These are phyloP conservation scores for Xylaria sp. DNA, from an alignment of 2,329 filamentous ascomycete species.

Conservation along the genomic window DNA sequence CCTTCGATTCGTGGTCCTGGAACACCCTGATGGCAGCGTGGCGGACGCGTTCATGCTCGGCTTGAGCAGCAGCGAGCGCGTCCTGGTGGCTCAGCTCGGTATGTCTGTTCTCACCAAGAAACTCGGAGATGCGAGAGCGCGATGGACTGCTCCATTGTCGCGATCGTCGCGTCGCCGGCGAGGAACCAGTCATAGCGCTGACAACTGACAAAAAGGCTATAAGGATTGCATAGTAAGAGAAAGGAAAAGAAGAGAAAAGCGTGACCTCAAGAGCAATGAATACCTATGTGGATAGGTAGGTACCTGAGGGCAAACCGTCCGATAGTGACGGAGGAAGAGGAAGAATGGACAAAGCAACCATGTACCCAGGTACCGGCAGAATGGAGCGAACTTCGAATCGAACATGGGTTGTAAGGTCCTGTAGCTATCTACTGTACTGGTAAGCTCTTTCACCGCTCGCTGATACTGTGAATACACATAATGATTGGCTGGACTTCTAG, in stretches of 20 bases:
- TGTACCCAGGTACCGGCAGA: constrained; percentile 17
- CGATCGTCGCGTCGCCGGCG: constrained; percentile 52
- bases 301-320: neutral
- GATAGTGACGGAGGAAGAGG: neutral
- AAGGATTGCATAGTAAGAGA: constrained; percentile 38
- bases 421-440: neutral
- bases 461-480: neutral
- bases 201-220: constrained; percentile 28
- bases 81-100: constrained; percentile 71
- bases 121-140: constrained; percentile 63
- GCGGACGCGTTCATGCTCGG: constrained; percentile 74
- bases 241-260: constrained; percentile 4
- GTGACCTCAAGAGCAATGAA: constrained; percentile 18
- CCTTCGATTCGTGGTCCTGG: constrained; percentile 59
- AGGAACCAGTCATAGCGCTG: constrained; percentile 58
- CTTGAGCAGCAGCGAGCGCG: constrained; percentile 73
- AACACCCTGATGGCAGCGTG: constrained; percentile 61
- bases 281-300: neutral
- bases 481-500: constrained; percentile 1
- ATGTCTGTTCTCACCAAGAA: constrained; percentile 72
- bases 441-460: neutral
- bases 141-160: constrained; percentile 57
- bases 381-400: constrained; percentile 4
- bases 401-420: too few species aligned
- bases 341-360: neutral